These are phyloP conservation scores for Neofusicoccum parvum DNA, from an alignment of 2,329 filamentous ascomycete genomes.

Conservation along the genomic window DNA sequence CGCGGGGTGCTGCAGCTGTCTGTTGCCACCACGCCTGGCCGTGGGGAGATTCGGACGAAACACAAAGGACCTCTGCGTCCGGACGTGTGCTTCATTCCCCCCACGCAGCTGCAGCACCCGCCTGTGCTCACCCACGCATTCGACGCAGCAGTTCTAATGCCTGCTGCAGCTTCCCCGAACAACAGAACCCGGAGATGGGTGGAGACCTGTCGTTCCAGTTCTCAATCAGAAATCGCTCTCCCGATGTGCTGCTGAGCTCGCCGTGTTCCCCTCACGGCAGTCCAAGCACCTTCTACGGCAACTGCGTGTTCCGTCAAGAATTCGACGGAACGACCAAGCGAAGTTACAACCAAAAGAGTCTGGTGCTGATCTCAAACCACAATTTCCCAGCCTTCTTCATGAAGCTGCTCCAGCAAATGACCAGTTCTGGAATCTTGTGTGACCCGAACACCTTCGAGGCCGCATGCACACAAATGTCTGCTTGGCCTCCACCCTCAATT, in stretches of 20 bases:
- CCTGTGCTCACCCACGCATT: neutral
- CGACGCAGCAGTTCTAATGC: neutral
- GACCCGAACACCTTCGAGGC: constrained; percentile 42
- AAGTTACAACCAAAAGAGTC: constrained; percentile 45
- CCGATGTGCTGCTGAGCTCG: constrained; percentile 57
- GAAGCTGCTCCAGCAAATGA: constrained; percentile 40
- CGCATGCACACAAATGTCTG: constrained; percentile 39
- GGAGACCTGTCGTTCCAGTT: constrained; percentile 45
- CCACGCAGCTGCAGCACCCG: too few relatives aligned
- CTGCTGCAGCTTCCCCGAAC: constrained; percentile 42
- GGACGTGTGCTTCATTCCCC: too few relatives aligned
- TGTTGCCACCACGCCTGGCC: too few relatives aligned
- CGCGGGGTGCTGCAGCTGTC: neutral
- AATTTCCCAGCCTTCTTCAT: constrained; percentile 42
- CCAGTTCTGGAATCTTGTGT: constrained; percentile 38
- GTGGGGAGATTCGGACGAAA: too few relatives aligned
- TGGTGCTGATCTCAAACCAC: constrained; percentile 45
- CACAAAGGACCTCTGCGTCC: too few relatives aligned
- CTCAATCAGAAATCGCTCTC: constrained; percentile 47
- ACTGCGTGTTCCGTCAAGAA: constrained; percentile 45
- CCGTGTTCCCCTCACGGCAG: constrained; percentile 44
- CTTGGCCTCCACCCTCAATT: constrained; percentile 39
- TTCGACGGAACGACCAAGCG: constrained; percentile 45
- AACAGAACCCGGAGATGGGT: constrained; percentile 43
- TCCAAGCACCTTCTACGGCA: constrained; percentile 37